Base-by-base conservation (phyloP, 371 early-diverging fungal genomes). In the Mucor circinelloides region DNA sequence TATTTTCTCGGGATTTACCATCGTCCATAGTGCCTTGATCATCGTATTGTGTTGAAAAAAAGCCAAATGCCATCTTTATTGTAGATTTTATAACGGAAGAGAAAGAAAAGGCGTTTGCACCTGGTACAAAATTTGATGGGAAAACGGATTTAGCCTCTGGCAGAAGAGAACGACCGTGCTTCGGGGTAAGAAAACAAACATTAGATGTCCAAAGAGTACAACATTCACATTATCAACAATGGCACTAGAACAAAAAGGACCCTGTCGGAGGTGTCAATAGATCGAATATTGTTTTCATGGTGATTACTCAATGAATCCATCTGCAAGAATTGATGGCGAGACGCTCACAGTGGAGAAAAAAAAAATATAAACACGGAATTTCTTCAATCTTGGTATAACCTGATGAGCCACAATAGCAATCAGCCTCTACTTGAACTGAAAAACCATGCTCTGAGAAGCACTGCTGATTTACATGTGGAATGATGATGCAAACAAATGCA, bases 21-120 rank as follows among this genome's bases (percentile, higher is more conserved):
- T 82, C 80, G 63, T 82, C 83, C 77, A 80, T 80, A 36, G 71
- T 71, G 28, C 83, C 83, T 63, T 82, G 83, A 60, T 82, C 83
- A 58, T 70, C 70, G 56, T 70, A 80, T 19, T 67, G 57, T 27
- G 76, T 70, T n/a, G 78, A 74, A 60, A 80, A 82, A 71, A 82
- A 82, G 42, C 80, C 82, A 67, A 82, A 80, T 9, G 80, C 67
- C 82, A 82, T 82, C 27, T 62, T 61, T 15, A 25, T 13, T 57
- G 32, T 31, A 25, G 7, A 60, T 6, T 44, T 23, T 12, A 25
- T 23, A 34, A 38, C 23, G n/a, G 27, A 50, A 50, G 42, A 23
- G 17, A 25, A 30, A 40, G 38, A 55, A 23, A 40, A 30, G 42
- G 23, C 17, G 13, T 28, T 42, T 10, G 34, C 13, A 46, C 46